Percentiles rank a stretch among this genome's conserved stretches.
Evolutionary conservation across 2,329 filamentous ascomycete genomes (phyloP).

Genomic region (Venturia carpophila): DNA sequence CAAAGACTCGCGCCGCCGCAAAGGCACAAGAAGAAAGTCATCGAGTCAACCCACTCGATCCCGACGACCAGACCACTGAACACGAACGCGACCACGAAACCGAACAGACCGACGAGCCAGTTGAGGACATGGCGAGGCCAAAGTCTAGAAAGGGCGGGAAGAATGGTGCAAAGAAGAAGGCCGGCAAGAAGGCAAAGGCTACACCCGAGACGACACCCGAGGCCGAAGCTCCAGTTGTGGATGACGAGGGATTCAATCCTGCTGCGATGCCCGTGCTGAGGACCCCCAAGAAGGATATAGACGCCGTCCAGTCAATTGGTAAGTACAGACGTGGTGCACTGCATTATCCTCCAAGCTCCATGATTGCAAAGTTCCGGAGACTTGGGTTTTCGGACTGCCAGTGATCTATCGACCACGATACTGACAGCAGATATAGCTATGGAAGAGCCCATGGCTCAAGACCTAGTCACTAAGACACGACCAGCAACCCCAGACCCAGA

Average conservation of each 20-base stretch:
- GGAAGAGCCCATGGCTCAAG: neutral
- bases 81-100: neutral
- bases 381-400: neutral
- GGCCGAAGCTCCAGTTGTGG: neutral
- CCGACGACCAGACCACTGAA: neutral
- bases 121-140: neutral
- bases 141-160: slow-evolving; percentile 10
- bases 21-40: neutral
- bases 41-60: neutral
- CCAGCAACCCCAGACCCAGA: slow-evolving; percentile 7
- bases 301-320: neutral
- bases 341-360: neutral
- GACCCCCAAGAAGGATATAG: neutral
- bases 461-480: neutral
- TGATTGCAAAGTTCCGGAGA: too few species aligned
- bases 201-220: neutral
- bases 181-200: neutral
- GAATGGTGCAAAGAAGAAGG: slow-evolving; percentile 13
- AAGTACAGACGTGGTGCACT: neutral
- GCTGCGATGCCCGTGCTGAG: neutral
- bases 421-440: neutral
- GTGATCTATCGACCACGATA: neutral
- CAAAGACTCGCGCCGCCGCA: slow-evolving; percentile 3
- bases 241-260: neutral
- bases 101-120: neutral